Percentiles rank a stretch among this genome's conserved stretches.
These are phyloP conservation scores for Fusarium illudens DNA, from an alignment of 2,329 filamentous ascomycete species.

Conservation along the genomic window DNA sequence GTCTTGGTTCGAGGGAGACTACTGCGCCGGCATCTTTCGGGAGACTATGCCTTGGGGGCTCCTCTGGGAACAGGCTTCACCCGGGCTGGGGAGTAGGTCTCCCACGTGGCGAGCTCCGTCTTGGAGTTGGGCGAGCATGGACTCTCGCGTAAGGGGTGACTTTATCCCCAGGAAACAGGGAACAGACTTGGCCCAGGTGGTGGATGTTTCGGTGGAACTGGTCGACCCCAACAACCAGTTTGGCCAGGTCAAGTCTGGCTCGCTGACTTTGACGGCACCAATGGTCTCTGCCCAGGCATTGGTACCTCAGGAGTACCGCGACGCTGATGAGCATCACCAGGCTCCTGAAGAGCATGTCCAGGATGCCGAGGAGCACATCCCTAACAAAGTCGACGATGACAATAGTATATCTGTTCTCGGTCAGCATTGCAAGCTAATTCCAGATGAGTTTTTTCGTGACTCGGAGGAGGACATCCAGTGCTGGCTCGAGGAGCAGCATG, in stretches of 20 bases:
- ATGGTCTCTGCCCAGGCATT: not conserved
- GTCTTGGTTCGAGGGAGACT: not conserved
- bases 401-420: not conserved
- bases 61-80: not conserved
- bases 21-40: conserved; percentile 10
- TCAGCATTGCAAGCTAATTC: not conserved
- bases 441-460: not conserved
- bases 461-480: not conserved
- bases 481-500: not conserved
- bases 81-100: not conserved
- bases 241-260: conserved; percentile 6
- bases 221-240: conserved; percentile 2
- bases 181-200: not conserved
- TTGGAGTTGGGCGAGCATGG: conserved; percentile 11
- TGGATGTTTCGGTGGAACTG: not conserved
- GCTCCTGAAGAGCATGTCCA: too few species aligned
- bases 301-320: too few species aligned
- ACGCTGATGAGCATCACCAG: too few species aligned
- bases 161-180: not conserved
- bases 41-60: conserved; percentile 5
- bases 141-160: not conserved
- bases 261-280: not conserved
- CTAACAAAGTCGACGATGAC: not conserved
- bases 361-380: not conserved
- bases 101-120: conserved; percentile 1